phyloP scores from a whole-genome alignment of 306 rosid species.

The Rubus parviflorus region DNA sequence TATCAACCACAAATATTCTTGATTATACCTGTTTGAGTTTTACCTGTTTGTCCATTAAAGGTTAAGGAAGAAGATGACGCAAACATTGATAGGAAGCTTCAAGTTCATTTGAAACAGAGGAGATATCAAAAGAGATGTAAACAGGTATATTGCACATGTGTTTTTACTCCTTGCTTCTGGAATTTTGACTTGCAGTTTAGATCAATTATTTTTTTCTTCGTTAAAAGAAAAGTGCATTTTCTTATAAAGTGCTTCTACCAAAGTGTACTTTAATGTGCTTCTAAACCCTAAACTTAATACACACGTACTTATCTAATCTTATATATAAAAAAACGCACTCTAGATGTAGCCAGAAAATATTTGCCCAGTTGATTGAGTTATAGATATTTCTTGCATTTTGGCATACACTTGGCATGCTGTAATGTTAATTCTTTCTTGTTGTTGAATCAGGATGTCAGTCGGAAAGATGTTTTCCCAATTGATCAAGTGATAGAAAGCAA shows the following conservation, averaged over 20 bases:
- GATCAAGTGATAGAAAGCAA: slow-evolving; percentile 37
- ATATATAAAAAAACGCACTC: not conserved
- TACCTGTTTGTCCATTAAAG: slow-evolving; percentile 34
- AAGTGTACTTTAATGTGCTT: not conserved
- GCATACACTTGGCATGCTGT: not conserved
- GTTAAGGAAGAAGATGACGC: slow-evolving; percentile 98
- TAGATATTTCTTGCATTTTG: not conserved
- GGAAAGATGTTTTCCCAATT: slow-evolving; percentile 36
- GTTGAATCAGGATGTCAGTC: slow-evolving; percentile 41
- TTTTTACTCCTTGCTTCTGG: slow-evolving; percentile 12
- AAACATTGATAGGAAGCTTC: slow-evolving; percentile 67
- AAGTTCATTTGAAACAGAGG: slow-evolving; percentile 66
- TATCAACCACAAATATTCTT: slow-evolving; percentile 3
- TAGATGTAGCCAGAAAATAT: slow-evolving; percentile 34
- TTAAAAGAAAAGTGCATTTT: not conserved
- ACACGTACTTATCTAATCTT: not conserved
- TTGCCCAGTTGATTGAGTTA: slow-evolving; percentile 26
- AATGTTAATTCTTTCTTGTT: slow-evolving; percentile 3
- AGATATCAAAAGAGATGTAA: slow-evolving; percentile 62
- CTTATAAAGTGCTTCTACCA: not conserved
- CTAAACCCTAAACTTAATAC: not conserved
- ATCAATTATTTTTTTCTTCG: not conserved
- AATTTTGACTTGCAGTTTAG: not conserved
- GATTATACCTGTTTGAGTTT: slow-evolving; percentile 15
- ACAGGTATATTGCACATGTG: slow-evolving; percentile 43